Base-by-base conservation (phyloP, 2,329 filamentous ascomycete genomes). In the Microcera coccophila region DNA sequence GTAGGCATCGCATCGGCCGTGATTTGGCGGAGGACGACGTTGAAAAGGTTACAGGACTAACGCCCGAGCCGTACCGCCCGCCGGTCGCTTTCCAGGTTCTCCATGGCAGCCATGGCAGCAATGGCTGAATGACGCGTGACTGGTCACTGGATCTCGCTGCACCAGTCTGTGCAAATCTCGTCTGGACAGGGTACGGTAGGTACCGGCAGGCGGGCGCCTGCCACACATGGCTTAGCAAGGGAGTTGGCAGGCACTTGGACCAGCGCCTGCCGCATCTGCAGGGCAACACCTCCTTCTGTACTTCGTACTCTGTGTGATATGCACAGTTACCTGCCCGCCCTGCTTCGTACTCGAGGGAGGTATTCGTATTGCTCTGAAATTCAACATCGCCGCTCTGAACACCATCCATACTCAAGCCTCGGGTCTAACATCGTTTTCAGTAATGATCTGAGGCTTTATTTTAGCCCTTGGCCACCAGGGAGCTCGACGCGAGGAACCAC, bases 391-490 rank as follows among this genome's bases (percentile, higher is more conserved):
- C n/a, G n/a, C n/a, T n/a, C n/a, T n/a, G n/a, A n/a, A n/a, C 48
- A 32, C 40, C 39, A 48, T 46, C 44, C 45, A 49, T 39, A 22
- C 18, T 5, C 21, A 40, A 17, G 15, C 12, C 28, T 39, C 8
- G 38, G 26, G 28, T 19, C 19, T 29, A 31, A 36, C 39, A 46
- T 58, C 54, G 53, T 54, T 53, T 57, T 44, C 38, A 46, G 48
- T 39, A 44, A 52, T 52, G 52, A 54, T 54, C 53, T 50, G 50
- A 57, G 55, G 58, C 58, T 55, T 58, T n/a, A n/a, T n/a, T n/a
- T n/a, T n/a, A n/a, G n/a, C n/a, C n/a, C n/a, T n/a, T n/a, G n/a
- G n/a, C n/a, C n/a, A n/a, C n/a, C n/a, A n/a, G n/a, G n/a, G n/a
- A n/a, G n/a, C n/a, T n/a, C n/a, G n/a, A n/a, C n/a, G n/a, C n/a